A percentile compares a stretch with the other conserved stretches of the same genome.
These are phyloP conservation scores for Rhodotorula sp. DNA, from an alignment of 1,284 basidiomycete species.

Conservation along the genomic window DNA sequence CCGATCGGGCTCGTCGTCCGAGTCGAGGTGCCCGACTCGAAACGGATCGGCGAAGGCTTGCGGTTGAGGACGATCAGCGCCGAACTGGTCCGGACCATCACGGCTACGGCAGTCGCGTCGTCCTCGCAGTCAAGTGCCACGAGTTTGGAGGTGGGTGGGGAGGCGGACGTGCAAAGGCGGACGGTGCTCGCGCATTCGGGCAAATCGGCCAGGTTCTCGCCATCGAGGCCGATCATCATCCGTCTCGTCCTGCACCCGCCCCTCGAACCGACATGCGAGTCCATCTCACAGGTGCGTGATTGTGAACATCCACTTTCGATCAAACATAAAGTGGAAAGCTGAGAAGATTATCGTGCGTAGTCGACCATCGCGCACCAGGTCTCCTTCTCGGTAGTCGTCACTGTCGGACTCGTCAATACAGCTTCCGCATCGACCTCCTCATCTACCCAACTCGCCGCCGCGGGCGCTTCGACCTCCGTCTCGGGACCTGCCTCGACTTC, in stretches of 20 bases:
- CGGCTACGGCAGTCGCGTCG: neutral
- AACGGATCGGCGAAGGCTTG: conserved; percentile 25
- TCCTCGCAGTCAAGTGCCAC: neutral
- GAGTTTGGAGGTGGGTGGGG: neutral
- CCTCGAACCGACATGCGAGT: conserved; percentile 24
- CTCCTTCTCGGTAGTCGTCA: conserved; percentile 29
- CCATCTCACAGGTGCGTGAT: conserved; percentile 31
- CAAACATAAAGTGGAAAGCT: neutral
- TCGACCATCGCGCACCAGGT: conserved; percentile 35
- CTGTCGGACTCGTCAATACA: conserved; percentile 27
- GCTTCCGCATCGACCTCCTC: neutral
- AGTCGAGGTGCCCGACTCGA: conserved; percentile 29
- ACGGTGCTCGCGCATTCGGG: conserved; percentile 39
- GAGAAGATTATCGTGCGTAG: neutral
- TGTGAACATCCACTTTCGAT: too few species aligned
- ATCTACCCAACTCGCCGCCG: neutral
- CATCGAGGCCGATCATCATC: conserved; percentile 35
- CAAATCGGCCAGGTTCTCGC: conserved; percentile 38
- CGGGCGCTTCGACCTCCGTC: neutral
- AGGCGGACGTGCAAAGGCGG: neutral
- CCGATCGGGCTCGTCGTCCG: conserved; percentile 28
- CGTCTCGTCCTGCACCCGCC: conserved; percentile 34
- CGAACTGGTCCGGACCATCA: conserved; percentile 35
- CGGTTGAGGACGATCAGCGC: conserved; percentile 37
- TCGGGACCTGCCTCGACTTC: neutral